phyloP scores from a whole-genome alignment of 148 eudicot species.

The Arbutus unedo region DNA sequence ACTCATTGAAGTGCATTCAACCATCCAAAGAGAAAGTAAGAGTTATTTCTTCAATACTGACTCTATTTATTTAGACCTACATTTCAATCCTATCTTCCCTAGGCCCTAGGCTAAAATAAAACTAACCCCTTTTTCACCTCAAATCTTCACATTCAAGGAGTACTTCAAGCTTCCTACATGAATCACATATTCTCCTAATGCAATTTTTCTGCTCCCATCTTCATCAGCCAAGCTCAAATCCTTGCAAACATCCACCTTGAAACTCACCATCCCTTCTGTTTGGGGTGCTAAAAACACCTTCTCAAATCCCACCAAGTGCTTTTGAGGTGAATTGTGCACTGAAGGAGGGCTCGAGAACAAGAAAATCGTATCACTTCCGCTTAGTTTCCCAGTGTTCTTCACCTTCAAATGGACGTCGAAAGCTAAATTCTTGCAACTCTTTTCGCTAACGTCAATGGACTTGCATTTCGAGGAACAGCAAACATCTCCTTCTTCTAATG shows the following conservation, averaged over 20 bases:
- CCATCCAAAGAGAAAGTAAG: too few relatives aligned
- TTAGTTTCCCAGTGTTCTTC: conserved; percentile 48
- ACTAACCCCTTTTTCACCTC: background rate
- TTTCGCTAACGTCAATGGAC: conserved; percentile 50
- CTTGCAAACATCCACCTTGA: conserved; percentile 70
- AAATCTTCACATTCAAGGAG: conserved; percentile 45
- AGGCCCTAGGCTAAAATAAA: too few relatives aligned
- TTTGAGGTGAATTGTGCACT: conserved; percentile 65
- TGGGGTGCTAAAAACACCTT: conserved; percentile 57
- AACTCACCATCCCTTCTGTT: conserved; percentile 46
- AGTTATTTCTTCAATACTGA: too few relatives aligned
- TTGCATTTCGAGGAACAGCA: conserved; percentile 56
- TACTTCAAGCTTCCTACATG: conserved; percentile 68
- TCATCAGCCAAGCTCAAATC: conserved; percentile 84
- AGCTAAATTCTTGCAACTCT: conserved; percentile 40
- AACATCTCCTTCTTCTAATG: conserved; percentile 48
- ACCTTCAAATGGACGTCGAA: conserved; percentile 60
- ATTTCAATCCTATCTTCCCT: too few relatives aligned
- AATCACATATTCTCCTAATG: conserved; percentile 65
- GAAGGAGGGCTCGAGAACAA: conserved; percentile 63
- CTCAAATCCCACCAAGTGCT: conserved; percentile 71
- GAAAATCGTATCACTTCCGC: conserved; percentile 64
- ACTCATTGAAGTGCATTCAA: too few relatives aligned
- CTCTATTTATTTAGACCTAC: too few relatives aligned
- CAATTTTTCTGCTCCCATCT: conserved; percentile 55